Percentiles rank a stretch among this genome's conserved stretches.
These are phyloP conservation scores for Coprinellus aureogranulatus DNA, from an alignment of 768 basidiomycete genomes.

Conservation along the genomic window DNA sequence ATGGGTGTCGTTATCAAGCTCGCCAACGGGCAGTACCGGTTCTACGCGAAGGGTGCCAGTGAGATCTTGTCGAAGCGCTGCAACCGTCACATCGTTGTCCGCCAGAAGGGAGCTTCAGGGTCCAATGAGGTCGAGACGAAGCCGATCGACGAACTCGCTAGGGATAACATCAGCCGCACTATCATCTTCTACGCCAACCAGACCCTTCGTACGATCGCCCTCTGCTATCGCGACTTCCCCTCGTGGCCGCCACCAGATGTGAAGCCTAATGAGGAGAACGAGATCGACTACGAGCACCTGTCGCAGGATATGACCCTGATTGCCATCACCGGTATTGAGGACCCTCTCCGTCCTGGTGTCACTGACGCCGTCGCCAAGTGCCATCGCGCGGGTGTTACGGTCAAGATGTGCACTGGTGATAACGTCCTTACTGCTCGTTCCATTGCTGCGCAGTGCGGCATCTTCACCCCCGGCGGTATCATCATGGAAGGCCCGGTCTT, in stretches of 20 bases:
- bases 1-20: conserved; percentile 87
- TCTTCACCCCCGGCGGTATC: conserved; percentile 89
- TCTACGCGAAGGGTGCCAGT: conserved; percentile 90
- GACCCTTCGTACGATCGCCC: conserved; percentile 87
- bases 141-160: conserved; percentile 62
- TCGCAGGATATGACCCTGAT: conserved; percentile 78
- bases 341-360: conserved; percentile 90
- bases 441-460: conserved; percentile 94
- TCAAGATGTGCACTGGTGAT: conserved; percentile 99
- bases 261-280: conserved; percentile 41
- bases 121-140: conserved; percentile 48
- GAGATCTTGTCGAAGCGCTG: conserved; percentile 88
- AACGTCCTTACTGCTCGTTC: conserved; percentile 95
- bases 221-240: conserved; percentile 88
- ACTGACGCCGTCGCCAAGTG: conserved; percentile 86
- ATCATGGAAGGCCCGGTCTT: conserved; percentile 98
- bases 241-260: conserved; percentile 75
- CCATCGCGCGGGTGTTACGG: conserved; percentile 80
- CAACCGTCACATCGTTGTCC: conserved; percentile 68
- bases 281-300: conserved; percentile 69
- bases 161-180: conserved; percentile 84
- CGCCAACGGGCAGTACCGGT: conserved; percentile 52
- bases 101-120: conserved; percentile 23
- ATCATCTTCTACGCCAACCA: conserved; percentile 99
- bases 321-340: conserved; percentile 92